Evolutionary conservation across 2,329 filamentous ascomycete species (phyloP).

Genomic region (Aschersonia sp.): DNA sequence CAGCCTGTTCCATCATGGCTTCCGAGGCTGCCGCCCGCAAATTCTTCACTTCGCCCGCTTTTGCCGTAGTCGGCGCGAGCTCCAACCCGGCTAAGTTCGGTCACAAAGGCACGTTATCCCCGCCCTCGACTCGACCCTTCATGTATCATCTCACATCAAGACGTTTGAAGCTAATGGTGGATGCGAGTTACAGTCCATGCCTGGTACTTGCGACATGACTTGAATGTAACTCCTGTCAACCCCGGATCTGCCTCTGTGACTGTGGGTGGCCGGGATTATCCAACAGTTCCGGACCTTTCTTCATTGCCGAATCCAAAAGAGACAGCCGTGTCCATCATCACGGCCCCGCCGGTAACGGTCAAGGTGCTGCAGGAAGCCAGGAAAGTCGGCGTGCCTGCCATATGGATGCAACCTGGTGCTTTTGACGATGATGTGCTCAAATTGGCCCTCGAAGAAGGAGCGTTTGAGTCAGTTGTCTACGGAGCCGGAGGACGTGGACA

Average conservation of each 20-base stretch:
- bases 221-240: conserved; percentile 75
- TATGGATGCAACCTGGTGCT: conserved; percentile 85
- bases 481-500: conserved; percentile 47
- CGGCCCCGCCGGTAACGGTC: conserved; percentile 64
- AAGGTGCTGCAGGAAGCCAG: conserved; percentile 65
- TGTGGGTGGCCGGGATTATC: conserved; percentile 41
- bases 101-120: conserved; percentile 52
- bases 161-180: not conserved
- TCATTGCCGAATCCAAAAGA: conserved; percentile 50
- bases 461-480: conserved; percentile 56
- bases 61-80: conserved; percentile 82
- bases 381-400: conserved; percentile 52
- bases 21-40: conserved; percentile 58
- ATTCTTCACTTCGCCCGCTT: conserved; percentile 69
- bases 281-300: conserved; percentile 50
- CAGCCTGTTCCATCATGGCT: conserved; percentile 23
- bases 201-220: conserved; percentile 69
- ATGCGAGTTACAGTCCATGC: conserved; percentile 51
- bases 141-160: not conserved
- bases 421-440: conserved; percentile 64
- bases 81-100: conserved; percentile 77
- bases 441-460: conserved; percentile 44
- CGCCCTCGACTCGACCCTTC: not conserved
- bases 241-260: conserved; percentile 51
- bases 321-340: conserved; percentile 76